Percentiles rank a stretch among this genome's conserved stretches.
Evolutionary conservation across 2,329 filamentous ascomycete species (phyloP).

Genomic region (Colletotrichum theobromicola): DNA sequence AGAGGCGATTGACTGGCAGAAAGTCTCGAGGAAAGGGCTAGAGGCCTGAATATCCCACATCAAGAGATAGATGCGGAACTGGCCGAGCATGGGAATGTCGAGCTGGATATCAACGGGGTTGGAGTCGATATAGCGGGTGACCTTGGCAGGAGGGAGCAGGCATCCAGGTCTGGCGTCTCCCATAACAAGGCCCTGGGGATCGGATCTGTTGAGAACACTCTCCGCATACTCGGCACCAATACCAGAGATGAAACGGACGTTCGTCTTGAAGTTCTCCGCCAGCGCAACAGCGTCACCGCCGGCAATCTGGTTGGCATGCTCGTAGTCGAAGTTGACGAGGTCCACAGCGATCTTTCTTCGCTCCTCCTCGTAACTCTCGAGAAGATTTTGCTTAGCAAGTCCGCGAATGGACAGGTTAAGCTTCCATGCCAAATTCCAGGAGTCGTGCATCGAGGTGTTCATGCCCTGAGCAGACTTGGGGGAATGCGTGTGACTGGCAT

Average conservation of each 20-base stretch:
- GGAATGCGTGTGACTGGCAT: constrained; percentile 75
- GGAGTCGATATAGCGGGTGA: constrained; percentile 76
- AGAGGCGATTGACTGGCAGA: constrained; percentile 61
- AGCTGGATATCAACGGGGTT: constrained; percentile 81
- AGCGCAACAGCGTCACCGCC: constrained; percentile 68
- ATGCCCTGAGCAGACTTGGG: constrained; percentile 74
- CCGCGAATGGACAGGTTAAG: constrained; percentile 59
- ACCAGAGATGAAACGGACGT: constrained; percentile 76
- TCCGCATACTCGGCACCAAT: constrained; percentile 67
- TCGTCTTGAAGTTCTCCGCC: constrained; percentile 72
- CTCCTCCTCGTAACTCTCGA: constrained; percentile 68
- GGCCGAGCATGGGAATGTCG: constrained; percentile 78
- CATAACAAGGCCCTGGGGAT: constrained; percentile 43
- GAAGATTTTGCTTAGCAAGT: constrained; percentile 56
- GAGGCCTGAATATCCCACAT: constrained; percentile 64
- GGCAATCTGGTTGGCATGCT: constrained; percentile 63
- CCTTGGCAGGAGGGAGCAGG: constrained; percentile 70
- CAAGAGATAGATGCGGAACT: constrained; percentile 79
- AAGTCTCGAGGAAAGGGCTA: constrained; percentile 61
- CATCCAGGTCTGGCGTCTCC: constrained; percentile 59
- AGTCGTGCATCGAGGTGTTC: constrained; percentile 68
- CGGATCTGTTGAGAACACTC: constrained; percentile 54
- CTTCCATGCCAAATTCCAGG: constrained; percentile 64
- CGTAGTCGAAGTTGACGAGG: constrained; percentile 63
- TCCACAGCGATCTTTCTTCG: constrained; percentile 66